phyloP scores from a whole-genome alignment of 805 yeast genomes.

The Yamadazyma takamatsuzukensis region DNA sequence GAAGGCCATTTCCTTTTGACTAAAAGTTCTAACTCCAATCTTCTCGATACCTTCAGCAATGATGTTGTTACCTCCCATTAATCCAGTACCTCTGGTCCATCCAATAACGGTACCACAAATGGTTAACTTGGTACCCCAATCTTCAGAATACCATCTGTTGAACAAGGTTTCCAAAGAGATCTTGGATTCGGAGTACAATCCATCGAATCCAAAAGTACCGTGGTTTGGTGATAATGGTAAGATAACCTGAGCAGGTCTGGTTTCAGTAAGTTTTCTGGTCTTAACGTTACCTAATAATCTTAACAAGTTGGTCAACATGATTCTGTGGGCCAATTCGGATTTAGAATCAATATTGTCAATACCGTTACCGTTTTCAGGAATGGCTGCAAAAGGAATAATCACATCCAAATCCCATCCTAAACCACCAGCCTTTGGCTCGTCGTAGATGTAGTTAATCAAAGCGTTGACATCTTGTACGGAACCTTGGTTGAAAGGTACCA shows the following conservation, averaged over 20 bases:
- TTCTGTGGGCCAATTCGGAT: slow-evolving; percentile 97
- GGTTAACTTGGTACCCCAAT: slow-evolving; percentile 92
- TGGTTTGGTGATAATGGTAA: slow-evolving; percentile 98
- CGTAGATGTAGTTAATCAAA: slow-evolving; percentile 80
- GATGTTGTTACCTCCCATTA: slow-evolving; percentile 95
- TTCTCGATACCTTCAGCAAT: slow-evolving; percentile 97
- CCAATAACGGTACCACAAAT: slow-evolving; percentile 98
- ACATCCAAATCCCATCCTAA: slow-evolving; percentile 98
- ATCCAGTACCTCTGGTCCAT: slow-evolving; percentile 99
- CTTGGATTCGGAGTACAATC: slow-evolving; percentile 97
- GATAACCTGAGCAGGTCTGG: slow-evolving; percentile 97
- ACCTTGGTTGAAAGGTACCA: slow-evolving; percentile 99
- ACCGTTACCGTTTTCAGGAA: slow-evolving; percentile 98
- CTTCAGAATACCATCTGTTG: slow-evolving; percentile 98
- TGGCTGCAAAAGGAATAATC: slow-evolving; percentile 96
- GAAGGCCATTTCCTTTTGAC: slow-evolving; percentile 99
- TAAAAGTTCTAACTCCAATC: slow-evolving; percentile 95
- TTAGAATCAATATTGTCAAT: slow-evolving; percentile 88
- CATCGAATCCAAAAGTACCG: slow-evolving; percentile 98
- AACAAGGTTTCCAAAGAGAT: slow-evolving; percentile 90
- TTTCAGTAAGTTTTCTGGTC: slow-evolving; percentile 76
- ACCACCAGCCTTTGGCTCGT: slow-evolving; percentile 79
- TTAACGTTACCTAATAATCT: slow-evolving; percentile 91
- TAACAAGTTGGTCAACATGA: slow-evolving; percentile 93
- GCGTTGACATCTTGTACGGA: slow-evolving; percentile 90